These are phyloP conservation scores for Ophiostoma quercus DNA, from an alignment of 2,329 filamentous ascomycete species.

Conservation along the genomic window DNA sequence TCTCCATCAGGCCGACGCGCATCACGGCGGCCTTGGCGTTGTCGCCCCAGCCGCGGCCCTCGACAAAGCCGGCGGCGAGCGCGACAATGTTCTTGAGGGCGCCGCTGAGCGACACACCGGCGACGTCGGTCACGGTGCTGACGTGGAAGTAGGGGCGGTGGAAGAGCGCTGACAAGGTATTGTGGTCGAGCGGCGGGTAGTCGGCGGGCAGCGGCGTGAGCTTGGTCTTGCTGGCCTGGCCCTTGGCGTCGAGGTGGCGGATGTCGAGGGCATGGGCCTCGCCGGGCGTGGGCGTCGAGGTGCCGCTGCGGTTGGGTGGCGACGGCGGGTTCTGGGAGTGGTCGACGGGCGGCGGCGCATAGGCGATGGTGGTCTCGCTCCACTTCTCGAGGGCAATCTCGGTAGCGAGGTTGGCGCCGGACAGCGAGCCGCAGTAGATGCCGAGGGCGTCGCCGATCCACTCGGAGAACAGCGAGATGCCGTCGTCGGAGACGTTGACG, in stretches of 20 bases:
- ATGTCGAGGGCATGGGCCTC: conserved; percentile 34
- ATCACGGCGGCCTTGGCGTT: conserved; percentile 99
- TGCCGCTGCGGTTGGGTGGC: conserved; percentile 37
- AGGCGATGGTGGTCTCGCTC: conserved; percentile 94
- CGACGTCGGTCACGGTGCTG: conserved; percentile 88
- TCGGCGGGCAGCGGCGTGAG: conserved; percentile 72
- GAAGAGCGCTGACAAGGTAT: conserved; percentile 78
- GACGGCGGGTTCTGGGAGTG: conserved; percentile 64
- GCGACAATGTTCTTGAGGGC: conserved; percentile 97
- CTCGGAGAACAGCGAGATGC: conserved; percentile 87
- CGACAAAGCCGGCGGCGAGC: conserved; percentile 88
- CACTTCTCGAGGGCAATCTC: conserved; percentile 92
- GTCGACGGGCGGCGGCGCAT: conserved; percentile 86
- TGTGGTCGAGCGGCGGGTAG: conserved; percentile 82
- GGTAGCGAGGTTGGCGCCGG: conserved; percentile 90
- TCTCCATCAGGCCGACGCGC: conserved; percentile 91
- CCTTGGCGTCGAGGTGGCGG: conserved; percentile 54
- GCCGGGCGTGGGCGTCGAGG: conserved; percentile 13
- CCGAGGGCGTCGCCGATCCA: conserved; percentile 84
- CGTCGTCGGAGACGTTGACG: conserved; percentile 82
- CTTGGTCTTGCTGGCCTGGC: conserved; percentile 60
- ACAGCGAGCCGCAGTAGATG: conserved; percentile 95
- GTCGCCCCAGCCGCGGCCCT: conserved; percentile 94
- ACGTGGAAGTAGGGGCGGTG: conserved; percentile 97
- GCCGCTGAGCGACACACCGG: conserved; percentile 88